Conservation (phyloP, 352 stramenopile species). For the Phytophthora ohioensis region DNA sequence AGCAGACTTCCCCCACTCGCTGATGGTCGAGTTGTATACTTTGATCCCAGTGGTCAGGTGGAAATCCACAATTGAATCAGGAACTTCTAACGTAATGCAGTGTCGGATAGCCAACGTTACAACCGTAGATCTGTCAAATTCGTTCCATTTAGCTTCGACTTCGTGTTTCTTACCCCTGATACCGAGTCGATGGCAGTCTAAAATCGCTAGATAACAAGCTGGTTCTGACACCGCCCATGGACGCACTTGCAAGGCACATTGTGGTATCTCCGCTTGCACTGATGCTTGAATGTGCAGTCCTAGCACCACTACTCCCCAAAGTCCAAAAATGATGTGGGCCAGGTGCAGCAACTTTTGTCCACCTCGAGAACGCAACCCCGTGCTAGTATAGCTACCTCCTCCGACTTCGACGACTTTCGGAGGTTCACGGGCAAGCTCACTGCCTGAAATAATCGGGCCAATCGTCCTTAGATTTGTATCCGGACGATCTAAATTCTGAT, state of each 20-base stretch:
- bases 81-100: slow-evolving; percentile 36
- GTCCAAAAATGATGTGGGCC: not conserved
- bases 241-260: slow-evolving; percentile 39
- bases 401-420: not conserved
- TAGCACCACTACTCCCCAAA: slow-evolving; percentile 34
- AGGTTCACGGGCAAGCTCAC: not conserved
- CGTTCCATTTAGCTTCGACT: slow-evolving; percentile 21
- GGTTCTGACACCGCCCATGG: slow-evolving; percentile 31
- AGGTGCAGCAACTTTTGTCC: slow-evolving; percentile 3
- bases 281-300: slow-evolving; percentile 36
- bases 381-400: not conserved
- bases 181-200: slow-evolving; percentile 35
- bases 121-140: slow-evolving; percentile 29
- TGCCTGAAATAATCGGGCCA: not conserved
- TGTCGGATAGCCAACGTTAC: slow-evolving; percentile 40
- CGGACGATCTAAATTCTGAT: not conserved
- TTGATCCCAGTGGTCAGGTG: slow-evolving; percentile 31
- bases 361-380: not conserved
- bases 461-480: not conserved
- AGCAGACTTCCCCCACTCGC: slow-evolving; percentile 31
- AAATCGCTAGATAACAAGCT: slow-evolving; percentile 37
- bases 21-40: slow-evolving; percentile 51
- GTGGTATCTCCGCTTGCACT: not conserved
- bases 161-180: slow-evolving; percentile 18
- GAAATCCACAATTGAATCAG: slow-evolving; percentile 33